Evolutionary conservation across 805 yeast species (phyloP), one percentile per base, ranked within the genome.

Genomic region (Allodekkera sacchari): DNA sequence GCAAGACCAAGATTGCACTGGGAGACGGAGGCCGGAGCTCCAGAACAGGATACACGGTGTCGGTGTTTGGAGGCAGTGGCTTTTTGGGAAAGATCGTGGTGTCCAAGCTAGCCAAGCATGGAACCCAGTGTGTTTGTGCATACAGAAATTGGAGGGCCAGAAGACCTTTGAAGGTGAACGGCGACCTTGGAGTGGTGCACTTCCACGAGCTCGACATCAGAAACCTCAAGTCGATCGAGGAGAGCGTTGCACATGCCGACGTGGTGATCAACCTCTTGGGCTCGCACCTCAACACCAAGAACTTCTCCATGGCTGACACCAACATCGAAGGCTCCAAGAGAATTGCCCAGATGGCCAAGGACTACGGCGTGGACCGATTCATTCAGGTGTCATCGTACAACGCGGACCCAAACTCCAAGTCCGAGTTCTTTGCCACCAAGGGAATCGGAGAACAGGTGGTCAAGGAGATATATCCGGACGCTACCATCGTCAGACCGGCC

Each of bases 131-230:
- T 7, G 73, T 82, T 31, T 77, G 74, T 15, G 94, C 95, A n/a
- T 83, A 52, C 63, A 69, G 95, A 51, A 88, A 84, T 52, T 88
- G 79, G 48, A 66, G 77, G 66, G 72, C 77, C 50, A 77, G 69
- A 57, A 70, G 94, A 48, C 83, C 80, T 50, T 65, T 84, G 45
- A 84, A 83, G 61, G 83, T 81, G 34, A 68, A 77, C 29, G 95
- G 95, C 28, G 95, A 84, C 56, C 70, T 83, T 43, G 95, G 95
- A 20, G 94, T 84, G 27, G 85, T 84, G 19, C 81, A 80, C 59
- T 78, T 76, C 55, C 74, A 82, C 41, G 95, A 84, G 57, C 74
- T 82, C 48, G 95, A 84, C 55, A 63, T 84, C 41, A 68, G 95
- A 57, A 84, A 84, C 62, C 44, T 81, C 47, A 62, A 77, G 48